Conservation (phyloP, 495 filamentous ascomycete genomes). For the Annulohypoxylon nitens region DNA sequence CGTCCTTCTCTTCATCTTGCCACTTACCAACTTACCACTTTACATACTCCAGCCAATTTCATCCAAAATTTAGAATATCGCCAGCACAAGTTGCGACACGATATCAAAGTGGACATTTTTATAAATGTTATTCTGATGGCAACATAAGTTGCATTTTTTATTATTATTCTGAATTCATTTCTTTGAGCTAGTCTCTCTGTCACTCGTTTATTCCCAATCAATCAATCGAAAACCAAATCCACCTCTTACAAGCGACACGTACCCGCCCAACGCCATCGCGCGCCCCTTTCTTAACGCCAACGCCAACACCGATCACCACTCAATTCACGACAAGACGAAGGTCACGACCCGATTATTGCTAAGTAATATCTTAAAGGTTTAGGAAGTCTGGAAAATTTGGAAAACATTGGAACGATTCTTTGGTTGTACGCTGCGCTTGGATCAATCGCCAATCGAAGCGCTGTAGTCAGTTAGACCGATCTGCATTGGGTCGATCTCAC, state of each 20-base stretch:
- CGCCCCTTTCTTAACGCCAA: conserved; percentile 31
- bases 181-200: conserved; percentile 65
- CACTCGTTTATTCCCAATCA: conserved; percentile 59
- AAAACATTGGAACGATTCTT: conserved; percentile 7
- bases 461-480: conserved; percentile 39
- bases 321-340: conserved; percentile 33
- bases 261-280: conserved; percentile 22
- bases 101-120: conserved; percentile 34
- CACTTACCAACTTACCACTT: conserved; percentile 10
- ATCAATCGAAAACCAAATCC: conserved; percentile 12
- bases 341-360: conserved; percentile 20
- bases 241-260: conserved; percentile 26
- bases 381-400: background rate
- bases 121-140: conserved; percentile 50
- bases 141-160: conserved; percentile 47
- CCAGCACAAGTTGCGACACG: conserved; percentile 37
- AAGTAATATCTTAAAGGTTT: background rate
- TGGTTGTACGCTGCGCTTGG: conserved; percentile 15
- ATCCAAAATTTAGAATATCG: conserved; percentile 21
- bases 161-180: conserved; percentile 51
- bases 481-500: conserved; percentile 43
- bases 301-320: background rate
- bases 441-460: conserved; percentile 40
- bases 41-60: conserved; percentile 25
- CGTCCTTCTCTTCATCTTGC: conserved; percentile 24